Evolutionary conservation across 2,329 filamentous ascomycete species (phyloP).

Genomic region (Plenodomus tracheiphilus): DNA sequence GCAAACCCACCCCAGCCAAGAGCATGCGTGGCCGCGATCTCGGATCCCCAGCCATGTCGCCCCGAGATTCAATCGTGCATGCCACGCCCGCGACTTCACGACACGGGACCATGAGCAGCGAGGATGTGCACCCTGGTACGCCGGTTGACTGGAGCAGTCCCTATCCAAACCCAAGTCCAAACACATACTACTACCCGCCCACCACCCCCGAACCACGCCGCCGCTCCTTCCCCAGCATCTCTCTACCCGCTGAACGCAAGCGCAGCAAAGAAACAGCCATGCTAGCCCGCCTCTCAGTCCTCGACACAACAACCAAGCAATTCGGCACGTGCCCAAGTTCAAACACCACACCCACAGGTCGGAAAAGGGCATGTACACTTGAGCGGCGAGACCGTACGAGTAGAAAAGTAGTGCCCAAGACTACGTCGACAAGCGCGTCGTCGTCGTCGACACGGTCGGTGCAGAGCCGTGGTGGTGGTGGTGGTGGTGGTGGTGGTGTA

Average conservation of each 20-base stretch:
- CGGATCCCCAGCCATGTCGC: not conserved
- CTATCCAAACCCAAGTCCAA: not conserved
- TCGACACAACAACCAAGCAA: not conserved
- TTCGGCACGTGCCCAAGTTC: not conserved
- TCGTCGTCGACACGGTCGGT: not conserved
- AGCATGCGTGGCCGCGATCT: not conserved
- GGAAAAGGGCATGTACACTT: constrained; percentile 1
- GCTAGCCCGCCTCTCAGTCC: constrained; percentile 4
- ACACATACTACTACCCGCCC: not conserved
- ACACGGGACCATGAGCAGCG: not conserved
- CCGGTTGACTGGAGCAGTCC: constrained; percentile 12
- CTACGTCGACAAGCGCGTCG: not conserved
- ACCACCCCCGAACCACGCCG: not conserved
- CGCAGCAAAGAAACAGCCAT: constrained; percentile 5
- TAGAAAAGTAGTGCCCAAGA: not conserved
- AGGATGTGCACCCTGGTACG: constrained; percentile 14
- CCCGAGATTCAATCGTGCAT: not conserved
- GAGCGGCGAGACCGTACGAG: not conserved
- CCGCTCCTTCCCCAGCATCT: constrained; percentile 3
- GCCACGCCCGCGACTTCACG: not conserved
- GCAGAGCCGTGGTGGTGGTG: not conserved
- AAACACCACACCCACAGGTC: too few relatives aligned
- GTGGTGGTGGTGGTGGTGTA: not conserved
- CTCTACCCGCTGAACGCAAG: not conserved
- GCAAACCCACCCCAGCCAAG: not conserved